Percentiles rank a stretch among this genome's conserved stretches.
These are phyloP conservation scores for Monilinia laxa DNA, from an alignment of 2,329 filamentous ascomycete species.

Conservation along the genomic window DNA sequence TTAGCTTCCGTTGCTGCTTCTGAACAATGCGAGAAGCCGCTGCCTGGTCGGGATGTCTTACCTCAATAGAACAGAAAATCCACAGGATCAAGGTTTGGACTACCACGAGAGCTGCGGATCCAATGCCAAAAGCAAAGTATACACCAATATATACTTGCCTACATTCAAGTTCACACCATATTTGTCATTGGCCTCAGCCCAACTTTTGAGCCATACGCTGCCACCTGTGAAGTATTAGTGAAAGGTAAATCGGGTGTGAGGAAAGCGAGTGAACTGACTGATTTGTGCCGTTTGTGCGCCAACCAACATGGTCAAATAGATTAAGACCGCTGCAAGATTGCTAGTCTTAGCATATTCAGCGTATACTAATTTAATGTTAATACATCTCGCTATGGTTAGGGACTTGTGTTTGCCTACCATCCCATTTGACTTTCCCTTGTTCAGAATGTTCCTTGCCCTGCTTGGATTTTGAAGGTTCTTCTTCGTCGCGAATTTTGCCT, in stretches of 20 bases:
- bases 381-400: not conserved
- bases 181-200: conserved; percentile 77
- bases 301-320: conserved; percentile 77
- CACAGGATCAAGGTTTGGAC: conserved; percentile 91
- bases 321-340: conserved; percentile 77
- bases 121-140: conserved; percentile 93
- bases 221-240: conserved; percentile 53
- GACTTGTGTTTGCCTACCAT: conserved; percentile 43
- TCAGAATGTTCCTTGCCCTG: conserved; percentile 86
- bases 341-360: conserved; percentile 91
- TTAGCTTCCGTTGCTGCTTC: conserved; percentile 32
- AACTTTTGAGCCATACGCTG: conserved; percentile 90
- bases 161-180: conserved; percentile 69
- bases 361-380: conserved; percentile 59
- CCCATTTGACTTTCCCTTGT: conserved; percentile 98
- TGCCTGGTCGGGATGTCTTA: conserved; percentile 44
- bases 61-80: conserved; percentile 99
- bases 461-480: conserved; percentile 73
- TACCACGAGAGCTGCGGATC: conserved; percentile 80
- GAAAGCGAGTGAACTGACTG: conserved; percentile 48
- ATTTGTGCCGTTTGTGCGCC: conserved; percentile 81
- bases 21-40: conserved; percentile 27
- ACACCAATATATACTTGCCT: conserved; percentile 92
- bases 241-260: conserved; percentile 8
- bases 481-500: conserved; percentile 82